These are phyloP conservation scores for Amauroascus niger DNA, from an alignment of 2,329 filamentous ascomycete genomes.

Conservation along the genomic window DNA sequence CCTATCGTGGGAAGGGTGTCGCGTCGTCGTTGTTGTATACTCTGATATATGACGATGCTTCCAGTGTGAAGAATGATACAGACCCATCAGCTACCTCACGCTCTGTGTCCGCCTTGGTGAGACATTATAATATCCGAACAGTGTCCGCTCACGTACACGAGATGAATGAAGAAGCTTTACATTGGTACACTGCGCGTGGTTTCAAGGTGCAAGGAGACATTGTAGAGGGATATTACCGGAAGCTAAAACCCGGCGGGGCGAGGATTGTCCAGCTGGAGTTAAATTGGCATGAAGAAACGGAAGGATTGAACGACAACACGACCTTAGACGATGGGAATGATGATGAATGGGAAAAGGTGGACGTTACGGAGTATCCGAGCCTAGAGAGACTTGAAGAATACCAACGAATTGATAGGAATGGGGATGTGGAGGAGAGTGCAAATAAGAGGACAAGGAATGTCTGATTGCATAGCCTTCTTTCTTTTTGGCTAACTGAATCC, in stretches of 20 bases:
- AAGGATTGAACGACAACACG: neutral
- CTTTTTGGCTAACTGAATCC: too few relatives aligned
- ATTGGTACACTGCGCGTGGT: slow-evolving; percentile 51
- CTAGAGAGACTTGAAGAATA: slow-evolving; percentile 29
- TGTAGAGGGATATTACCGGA: slow-evolving; percentile 50
- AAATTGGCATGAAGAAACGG: slow-evolving; percentile 23
- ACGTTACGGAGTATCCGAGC: slow-evolving; percentile 29
- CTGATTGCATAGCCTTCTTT: neutral
- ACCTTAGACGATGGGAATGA: slow-evolving; percentile 26
- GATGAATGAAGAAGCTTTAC: slow-evolving; percentile 49
- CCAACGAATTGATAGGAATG: slow-evolving; percentile 24
- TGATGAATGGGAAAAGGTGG: slow-evolving; percentile 38
- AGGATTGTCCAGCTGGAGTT: slow-evolving; percentile 36
- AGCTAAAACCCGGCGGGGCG: slow-evolving; percentile 48
- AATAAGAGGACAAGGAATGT: slow-evolving; percentile 17
- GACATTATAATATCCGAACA: slow-evolving; percentile 42
- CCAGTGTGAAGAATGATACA: neutral
- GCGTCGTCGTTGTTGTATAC: slow-evolving; percentile 46
- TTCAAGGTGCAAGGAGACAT: slow-evolving; percentile 44
- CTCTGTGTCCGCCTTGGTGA: slow-evolving; percentile 31
- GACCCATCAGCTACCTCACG: neutral
- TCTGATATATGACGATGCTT: slow-evolving; percentile 25
- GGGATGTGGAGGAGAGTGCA: slow-evolving; percentile 27
- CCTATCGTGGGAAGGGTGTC: slow-evolving; percentile 50
- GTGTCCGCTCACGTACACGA: slow-evolving; percentile 58